phyloP scores from a whole-genome alignment of 2,329 filamentous ascomycete species.

The Plectosphaerella cucumerina region DNA sequence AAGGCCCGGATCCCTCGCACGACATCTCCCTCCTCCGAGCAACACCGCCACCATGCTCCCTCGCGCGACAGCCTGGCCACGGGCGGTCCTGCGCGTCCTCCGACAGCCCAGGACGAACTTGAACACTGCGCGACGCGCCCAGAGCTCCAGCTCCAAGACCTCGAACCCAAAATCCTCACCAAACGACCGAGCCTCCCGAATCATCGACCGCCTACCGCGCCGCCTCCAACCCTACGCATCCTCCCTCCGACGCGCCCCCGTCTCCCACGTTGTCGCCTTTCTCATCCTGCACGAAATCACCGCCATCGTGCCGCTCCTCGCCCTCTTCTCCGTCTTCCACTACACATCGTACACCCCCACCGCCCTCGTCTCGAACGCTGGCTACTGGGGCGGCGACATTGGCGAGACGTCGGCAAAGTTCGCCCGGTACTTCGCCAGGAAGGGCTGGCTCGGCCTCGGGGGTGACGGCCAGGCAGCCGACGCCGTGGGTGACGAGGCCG shows the following conservation, averaged over 20 bases:
- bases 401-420: slow-evolving; percentile 69
- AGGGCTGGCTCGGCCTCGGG: slow-evolving; percentile 73
- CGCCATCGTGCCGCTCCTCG: slow-evolving; percentile 74
- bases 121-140: neutral
- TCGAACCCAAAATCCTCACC: neutral
- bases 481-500: slow-evolving; percentile 1
- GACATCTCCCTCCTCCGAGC: neutral
- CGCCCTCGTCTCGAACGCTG: slow-evolving; percentile 42
- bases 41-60: neutral
- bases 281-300: slow-evolving; percentile 89
- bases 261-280: slow-evolving; percentile 82
- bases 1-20: neutral
- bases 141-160: neutral
- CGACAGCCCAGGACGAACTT: neutral
- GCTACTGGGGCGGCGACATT: neutral
- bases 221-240: slow-evolving; percentile 66
- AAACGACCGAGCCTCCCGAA: slow-evolving; percentile 32
- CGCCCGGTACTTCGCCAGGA: slow-evolving; percentile 70
- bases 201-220: slow-evolving; percentile 54
- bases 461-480: slow-evolving; percentile 18
- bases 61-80: neutral
- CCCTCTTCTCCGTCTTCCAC: slow-evolving; percentile 74
- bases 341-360: slow-evolving; percentile 70
- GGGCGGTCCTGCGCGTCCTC: neutral
- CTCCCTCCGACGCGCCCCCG: slow-evolving; percentile 69